phyloP scores from a whole-genome alignment of 345 rosid species.

The Citrus hindsii region DNA sequence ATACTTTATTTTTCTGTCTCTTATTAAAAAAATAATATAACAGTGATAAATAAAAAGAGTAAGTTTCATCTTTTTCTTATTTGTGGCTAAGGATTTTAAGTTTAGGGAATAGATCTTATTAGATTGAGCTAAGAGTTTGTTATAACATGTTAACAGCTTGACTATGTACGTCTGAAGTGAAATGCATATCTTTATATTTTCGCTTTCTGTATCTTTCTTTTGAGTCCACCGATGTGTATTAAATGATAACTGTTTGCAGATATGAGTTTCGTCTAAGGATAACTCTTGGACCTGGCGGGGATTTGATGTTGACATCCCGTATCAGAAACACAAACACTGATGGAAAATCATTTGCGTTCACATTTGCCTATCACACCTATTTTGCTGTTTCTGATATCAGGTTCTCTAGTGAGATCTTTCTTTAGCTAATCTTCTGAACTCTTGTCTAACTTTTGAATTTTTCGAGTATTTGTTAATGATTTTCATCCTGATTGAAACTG shows the following conservation, averaged over 20 bases:
- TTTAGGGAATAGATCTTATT: background rate
- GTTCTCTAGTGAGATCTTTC: constrained; percentile 15
- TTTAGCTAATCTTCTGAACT: background rate
- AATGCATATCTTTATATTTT: background rate
- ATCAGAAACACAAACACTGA: constrained; percentile 50
- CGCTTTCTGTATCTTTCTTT: background rate
- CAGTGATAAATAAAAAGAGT: no score
- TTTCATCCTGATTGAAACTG: background rate
- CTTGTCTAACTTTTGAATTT: background rate
- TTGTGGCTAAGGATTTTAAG: background rate
- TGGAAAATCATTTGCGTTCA: constrained; percentile 59
- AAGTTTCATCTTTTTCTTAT: background rate
- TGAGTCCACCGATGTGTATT: background rate
- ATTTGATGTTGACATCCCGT: constrained; percentile 60
- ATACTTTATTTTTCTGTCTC: background rate
- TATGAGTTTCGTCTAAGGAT: constrained; percentile 55
- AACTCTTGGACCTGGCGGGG: constrained; percentile 53
- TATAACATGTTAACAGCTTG: background rate
- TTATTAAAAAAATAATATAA: no score
- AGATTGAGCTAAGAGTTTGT: background rate
- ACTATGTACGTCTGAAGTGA: background rate
- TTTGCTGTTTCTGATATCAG: constrained; percentile 59
- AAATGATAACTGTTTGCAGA: constrained; percentile 20
- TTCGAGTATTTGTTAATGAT: background rate
- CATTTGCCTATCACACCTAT: constrained; percentile 61